phyloP scores from a whole-genome alignment of 2,329 filamentous ascomycete genomes.

The Botrytis squamosa region DNA sequence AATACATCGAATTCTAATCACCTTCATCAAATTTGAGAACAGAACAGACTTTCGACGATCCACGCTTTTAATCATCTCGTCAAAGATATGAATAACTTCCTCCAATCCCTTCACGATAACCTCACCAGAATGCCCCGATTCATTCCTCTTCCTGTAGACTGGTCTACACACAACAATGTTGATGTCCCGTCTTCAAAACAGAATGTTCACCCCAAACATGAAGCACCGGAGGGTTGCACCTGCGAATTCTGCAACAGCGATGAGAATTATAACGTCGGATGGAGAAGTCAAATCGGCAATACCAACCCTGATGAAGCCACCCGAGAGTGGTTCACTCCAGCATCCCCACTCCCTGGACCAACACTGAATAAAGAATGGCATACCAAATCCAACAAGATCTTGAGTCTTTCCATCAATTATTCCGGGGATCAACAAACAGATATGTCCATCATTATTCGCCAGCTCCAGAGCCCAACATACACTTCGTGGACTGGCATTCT shows the following conservation, averaged over 20 bases:
- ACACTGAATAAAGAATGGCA: background rate
- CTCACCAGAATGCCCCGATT: background rate
- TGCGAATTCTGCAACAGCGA: background rate
- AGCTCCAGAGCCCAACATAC: background rate
- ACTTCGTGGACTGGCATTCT: background rate
- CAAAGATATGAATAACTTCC: background rate
- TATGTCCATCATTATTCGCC: background rate
- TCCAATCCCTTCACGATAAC: background rate
- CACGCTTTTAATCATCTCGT: background rate
- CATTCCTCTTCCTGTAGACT: background rate
- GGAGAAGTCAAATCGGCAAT: background rate
- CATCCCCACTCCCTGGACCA: background rate
- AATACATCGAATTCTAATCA: background rate
- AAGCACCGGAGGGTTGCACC: background rate
- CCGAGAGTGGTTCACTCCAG: background rate
- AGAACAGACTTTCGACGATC: background rate
- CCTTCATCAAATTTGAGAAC: background rate
- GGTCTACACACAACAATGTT: background rate
- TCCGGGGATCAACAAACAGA: background rate
- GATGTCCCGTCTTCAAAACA: background rate
- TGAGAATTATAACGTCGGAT: background rate
- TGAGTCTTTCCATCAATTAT: background rate
- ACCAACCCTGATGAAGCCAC: background rate
- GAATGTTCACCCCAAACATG: background rate
- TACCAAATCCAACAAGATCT: background rate